Base-by-base conservation (phyloP, 331 rosid species). In the Acacia pycnantha region DNA sequence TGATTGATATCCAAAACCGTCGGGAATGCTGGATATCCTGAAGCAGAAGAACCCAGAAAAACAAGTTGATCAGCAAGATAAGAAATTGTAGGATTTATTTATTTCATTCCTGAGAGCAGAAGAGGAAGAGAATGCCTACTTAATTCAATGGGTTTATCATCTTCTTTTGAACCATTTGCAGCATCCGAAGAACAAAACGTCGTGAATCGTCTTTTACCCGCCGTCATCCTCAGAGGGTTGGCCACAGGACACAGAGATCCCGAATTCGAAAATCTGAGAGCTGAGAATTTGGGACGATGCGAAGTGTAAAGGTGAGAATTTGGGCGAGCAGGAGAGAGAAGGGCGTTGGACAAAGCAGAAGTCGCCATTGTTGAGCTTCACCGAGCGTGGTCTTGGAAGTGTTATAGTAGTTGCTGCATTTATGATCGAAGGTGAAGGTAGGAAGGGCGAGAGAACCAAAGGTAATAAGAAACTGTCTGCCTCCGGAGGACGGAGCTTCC, bases 1-100 rank as follows among this genome's bases (percentile, higher is more conserved):
- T 92, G 90, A 74, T 95, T 93, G 76, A 95, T 95, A 77, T 93
- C 97, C 89, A 95, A 86, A 54, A 87, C 87, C 0, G 94, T 84
- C 6, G 98, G 98, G 83, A 90, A 93, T 64, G 98, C 94, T 58
- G 91, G 71, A 77, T 87, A 93, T 83, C 79, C 98, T 93, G 89
- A 67, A 83, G 15, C 27, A 84, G 44, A 7, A 35, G 51, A 58
- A 54, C 51, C 31, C 22, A 82, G 22, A 51, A 61, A 53, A 41
- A 19, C 31, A 64, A 13, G 33, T 2, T 11, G 11, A 62, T 35
- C 33, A 80, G 50, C 48, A 58, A 61, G 31, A 76, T 0, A 31
- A 26, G 48, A 33, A 58, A 69, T 12, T 18, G 19, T 13, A 69
- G 75, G 47, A 73, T 6, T 26, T 12, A 29, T 1, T 11, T 0